Base-by-base conservation (phyloP, 2,329 filamentous ascomycete species). In the Paraphaeosphaeria minitans region DNA sequence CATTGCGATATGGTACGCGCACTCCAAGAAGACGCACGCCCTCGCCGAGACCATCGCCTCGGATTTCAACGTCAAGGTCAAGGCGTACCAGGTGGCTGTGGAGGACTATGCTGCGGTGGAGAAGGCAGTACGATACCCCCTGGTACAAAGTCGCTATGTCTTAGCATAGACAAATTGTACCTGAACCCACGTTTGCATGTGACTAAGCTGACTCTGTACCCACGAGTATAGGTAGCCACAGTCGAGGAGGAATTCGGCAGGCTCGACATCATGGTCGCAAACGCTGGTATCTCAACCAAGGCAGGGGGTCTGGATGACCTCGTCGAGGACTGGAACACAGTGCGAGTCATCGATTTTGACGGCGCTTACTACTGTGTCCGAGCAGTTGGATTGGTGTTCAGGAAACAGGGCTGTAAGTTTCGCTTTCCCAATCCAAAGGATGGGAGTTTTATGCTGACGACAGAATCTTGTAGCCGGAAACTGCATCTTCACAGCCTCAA, bases 201-300 rank as follows among this genome's bases (percentile, higher is more conserved):
- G n/a, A n/a, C n/a, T n/a, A n/a, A n/a, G n/a, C n/a, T n/a, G n/a
- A n/a, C n/a, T n/a, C n/a, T n/a, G n/a, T n/a, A n/a, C n/a, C n/a
- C n/a, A n/a, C n/a, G n/a, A n/a, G n/a, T n/a, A n/a, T n/a, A n/a
- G n/a, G n/a, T 93, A 54, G 82, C 86, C 63, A 83, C 86, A 58
- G 85, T 91, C 42, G 84, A 87, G 45, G 81, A 86, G 60, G 81
- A 87, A 62, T 90, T 88, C 67, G 90, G 90, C 54, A 81, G 84
- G 12, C 85, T 91, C 13, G 88, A 93, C 70, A 87, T 92, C 33
- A 82, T 93, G n/a, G 84, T 93, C 79, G 92, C 92, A 80, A 88
- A 89, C 50, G 90, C 90, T 47, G 90, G 90, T 73, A 92, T 93
- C 63, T 90, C 90, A 64, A 52, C 55, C 1, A 52, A 57, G 37